Conservation (phyloP, 2,329 filamentous ascomycete genomes). For the Aspergillus japonicus region DNA sequence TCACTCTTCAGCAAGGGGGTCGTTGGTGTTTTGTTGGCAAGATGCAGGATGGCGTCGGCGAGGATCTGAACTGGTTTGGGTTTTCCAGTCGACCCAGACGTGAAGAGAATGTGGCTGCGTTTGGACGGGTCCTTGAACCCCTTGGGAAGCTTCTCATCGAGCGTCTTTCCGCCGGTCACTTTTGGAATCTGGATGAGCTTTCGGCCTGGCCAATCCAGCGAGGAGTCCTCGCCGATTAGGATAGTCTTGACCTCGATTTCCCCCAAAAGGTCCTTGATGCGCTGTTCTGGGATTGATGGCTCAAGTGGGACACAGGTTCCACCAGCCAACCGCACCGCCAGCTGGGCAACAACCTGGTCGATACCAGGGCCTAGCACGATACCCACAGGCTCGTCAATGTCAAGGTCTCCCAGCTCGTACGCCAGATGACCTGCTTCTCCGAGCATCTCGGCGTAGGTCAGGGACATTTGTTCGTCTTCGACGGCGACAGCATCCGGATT, state of each 20-base stretch:
- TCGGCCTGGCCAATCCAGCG: not conserved
- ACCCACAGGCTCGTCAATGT: not conserved
- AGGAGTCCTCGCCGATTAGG: not conserved
- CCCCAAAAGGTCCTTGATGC: not conserved
- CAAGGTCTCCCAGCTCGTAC: not conserved
- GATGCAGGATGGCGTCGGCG: slow-evolving; percentile 44
- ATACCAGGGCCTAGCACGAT: not conserved
- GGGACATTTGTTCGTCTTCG: not conserved
- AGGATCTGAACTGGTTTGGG: slow-evolving; percentile 78
- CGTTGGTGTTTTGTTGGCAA: slow-evolving; percentile 1
- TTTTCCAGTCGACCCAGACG: slow-evolving; percentile 64
- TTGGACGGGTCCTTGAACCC: not conserved
- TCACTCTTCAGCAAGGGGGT: slow-evolving; percentile 11
- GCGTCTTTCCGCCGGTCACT: not conserved
- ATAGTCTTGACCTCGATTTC: not conserved
- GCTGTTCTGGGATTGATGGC: not conserved
- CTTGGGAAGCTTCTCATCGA: not conserved
- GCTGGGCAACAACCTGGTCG: not conserved
- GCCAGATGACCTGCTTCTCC: not conserved
- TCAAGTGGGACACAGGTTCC: not conserved
- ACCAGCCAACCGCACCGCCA: not conserved
- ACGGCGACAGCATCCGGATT: not conserved
- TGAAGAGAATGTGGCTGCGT: slow-evolving; percentile 51
- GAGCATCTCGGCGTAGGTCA: not conserved
- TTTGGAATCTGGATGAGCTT: not conserved